Evolutionary conservation across 2,329 filamentous ascomycete genomes (phyloP).

Genomic region (Epichloe baconii): DNA sequence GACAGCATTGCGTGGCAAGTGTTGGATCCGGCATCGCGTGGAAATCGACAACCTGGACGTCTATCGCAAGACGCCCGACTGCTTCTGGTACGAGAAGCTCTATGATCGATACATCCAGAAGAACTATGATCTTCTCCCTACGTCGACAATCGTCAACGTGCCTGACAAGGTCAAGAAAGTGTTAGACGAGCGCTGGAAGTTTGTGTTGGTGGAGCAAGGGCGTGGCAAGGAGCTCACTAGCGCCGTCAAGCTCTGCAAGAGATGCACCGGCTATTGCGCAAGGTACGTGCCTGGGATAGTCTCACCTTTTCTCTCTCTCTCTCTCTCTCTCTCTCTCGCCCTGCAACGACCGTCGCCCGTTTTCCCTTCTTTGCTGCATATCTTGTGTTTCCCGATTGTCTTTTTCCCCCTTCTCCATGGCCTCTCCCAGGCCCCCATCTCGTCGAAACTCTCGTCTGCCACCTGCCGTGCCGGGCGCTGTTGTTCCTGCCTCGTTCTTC

Average conservation of each 20-base stretch:
- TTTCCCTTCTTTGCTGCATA: background rate
- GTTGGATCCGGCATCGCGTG: constrained; percentile 74
- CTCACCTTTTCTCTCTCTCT: background rate
- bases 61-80: constrained; percentile 73
- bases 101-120: constrained; percentile 98
- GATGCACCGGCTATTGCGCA: constrained; percentile 81
- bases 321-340: background rate
- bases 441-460: too few species aligned
- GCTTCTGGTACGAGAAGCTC: constrained; percentile 94
- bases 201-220: constrained; percentile 84
- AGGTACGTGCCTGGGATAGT: constrained; percentile 40
- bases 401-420: background rate
- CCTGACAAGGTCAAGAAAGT: constrained; percentile 91
- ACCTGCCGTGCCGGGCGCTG: background rate
- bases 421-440: background rate
- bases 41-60: constrained; percentile 74
- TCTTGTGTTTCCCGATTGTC: background rate
- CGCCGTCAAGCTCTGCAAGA: constrained; percentile 90
- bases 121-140: constrained; percentile 93
- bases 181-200: constrained; percentile 92
- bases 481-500: constrained; percentile 4
- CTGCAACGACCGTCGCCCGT: too few species aligned
- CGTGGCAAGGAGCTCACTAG: constrained; percentile 91
- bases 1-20: constrained; percentile 85
- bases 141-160: constrained; percentile 86